These are phyloP conservation scores for Ceratopteris richardii DNA, from an alignment of 75 land plant species.

Conservation along the genomic window DNA sequence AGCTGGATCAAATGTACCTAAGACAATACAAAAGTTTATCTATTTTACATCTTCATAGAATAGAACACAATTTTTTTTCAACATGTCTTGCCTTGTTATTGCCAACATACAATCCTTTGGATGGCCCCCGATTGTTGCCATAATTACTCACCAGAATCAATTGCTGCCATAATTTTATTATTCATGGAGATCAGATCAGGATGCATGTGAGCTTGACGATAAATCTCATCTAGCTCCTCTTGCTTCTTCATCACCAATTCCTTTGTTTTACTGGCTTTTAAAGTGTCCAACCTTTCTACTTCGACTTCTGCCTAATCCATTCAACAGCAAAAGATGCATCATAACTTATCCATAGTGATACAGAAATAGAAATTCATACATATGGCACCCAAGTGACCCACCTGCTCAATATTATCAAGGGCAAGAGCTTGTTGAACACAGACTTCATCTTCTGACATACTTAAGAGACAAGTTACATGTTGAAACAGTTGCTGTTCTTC, in stretches of 20 bases:
- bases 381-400: background rate
- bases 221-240: conserved; percentile 23
- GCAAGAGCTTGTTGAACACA: conserved; percentile 28
- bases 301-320: conserved; percentile 16
- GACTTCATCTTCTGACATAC: conserved; percentile 25
- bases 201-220: conserved; percentile 23
- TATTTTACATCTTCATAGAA: background rate
- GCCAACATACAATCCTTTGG: too few relatives aligned
- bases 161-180: conserved; percentile 16
- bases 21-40: background rate
- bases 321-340: background rate
- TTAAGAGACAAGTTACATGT: conserved; percentile 35
- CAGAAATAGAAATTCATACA: background rate
- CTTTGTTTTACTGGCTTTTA: conserved; percentile 23
- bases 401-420: conserved; percentile 37
- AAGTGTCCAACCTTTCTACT: conserved; percentile 16
- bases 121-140: too few relatives aligned
- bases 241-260: conserved; percentile 21
- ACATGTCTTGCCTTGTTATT: too few relatives aligned
- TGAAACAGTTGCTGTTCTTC: conserved; percentile 37
- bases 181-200: conserved; percentile 13
- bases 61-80: too few relatives aligned
- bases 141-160: conserved; percentile 15
- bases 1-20: conserved; percentile 53
- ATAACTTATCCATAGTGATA: background rate